A percentile compares a stretch with the other conserved stretches of the same genome.
Evolutionary conservation across 2,329 filamentous ascomycete species (phyloP).

Genomic region (Colletotrichum sublineola): DNA sequence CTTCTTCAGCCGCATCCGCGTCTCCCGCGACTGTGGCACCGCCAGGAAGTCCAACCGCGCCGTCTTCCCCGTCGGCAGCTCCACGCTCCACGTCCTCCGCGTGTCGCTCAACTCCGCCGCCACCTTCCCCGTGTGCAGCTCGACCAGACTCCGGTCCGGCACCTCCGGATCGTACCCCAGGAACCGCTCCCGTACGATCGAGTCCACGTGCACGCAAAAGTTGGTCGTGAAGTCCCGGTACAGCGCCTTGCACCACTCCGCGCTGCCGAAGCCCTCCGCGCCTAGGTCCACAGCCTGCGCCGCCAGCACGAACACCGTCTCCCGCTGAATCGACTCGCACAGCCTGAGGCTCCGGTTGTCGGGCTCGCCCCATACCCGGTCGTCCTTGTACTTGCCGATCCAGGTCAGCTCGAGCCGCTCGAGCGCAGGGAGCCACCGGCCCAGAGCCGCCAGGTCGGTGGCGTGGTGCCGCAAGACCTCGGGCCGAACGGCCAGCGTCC

Average conservation of each 20-base stretch:
- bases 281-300: slow-evolving; percentile 7
- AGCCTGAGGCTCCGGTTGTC: slow-evolving; percentile 1
- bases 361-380: not conserved
- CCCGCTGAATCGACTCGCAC: slow-evolving; percentile 2
- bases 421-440: slow-evolving; percentile 9
- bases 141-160: not conserved
- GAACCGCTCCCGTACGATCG: slow-evolving; percentile 24
- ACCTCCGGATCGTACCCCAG: slow-evolving; percentile 5
- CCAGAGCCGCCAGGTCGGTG: slow-evolving; percentile 16
- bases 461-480: slow-evolving; percentile 20
- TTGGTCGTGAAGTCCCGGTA: slow-evolving; percentile 34
- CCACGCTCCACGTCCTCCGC: slow-evolving; percentile 1
- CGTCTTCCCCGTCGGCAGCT: slow-evolving; percentile 28
- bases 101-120: slow-evolving; percentile 4
- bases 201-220: slow-evolving; percentile 27
- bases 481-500: slow-evolving; percentile 23
- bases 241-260: slow-evolving; percentile 9
- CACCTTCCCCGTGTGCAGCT: not conserved
- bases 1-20: slow-evolving; percentile 9
- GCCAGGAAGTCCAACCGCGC: slow-evolving; percentile 22
- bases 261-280: not conserved
- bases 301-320: slow-evolving; percentile 14
- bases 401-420: slow-evolving; percentile 25
- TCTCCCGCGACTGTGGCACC: slow-evolving; percentile 26
- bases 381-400: slow-evolving; percentile 21